These are phyloP conservation scores for Acer yangbiense DNA, from an alignment of 345 rosid species.

Conservation along the genomic window DNA sequence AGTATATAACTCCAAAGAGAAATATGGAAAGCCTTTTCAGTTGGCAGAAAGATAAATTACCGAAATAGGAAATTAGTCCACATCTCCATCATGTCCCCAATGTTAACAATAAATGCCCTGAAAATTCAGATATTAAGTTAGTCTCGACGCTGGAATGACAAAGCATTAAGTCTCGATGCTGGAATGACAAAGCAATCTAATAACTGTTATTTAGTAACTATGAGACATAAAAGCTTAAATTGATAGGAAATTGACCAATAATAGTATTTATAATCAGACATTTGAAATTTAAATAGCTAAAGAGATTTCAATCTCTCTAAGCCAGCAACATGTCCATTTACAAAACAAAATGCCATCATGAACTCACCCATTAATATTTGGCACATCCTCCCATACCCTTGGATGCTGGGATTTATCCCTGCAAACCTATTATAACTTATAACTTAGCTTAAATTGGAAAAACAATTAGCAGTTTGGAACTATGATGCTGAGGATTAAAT, in stretches of 20 bases:
- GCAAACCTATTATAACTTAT: conserved; percentile 51
- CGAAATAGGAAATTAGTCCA: conserved; percentile 84
- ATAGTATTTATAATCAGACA: background rate
- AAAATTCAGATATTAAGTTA: conserved; percentile 18
- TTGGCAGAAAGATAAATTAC: conserved; percentile 32
- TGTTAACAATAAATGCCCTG: conserved; percentile 77
- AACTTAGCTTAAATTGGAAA: conserved; percentile 12
- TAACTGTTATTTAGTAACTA: too few species aligned
- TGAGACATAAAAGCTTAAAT: too few species aligned
- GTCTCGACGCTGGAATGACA: background rate
- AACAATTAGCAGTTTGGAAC: background rate
- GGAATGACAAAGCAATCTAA: too few species aligned
- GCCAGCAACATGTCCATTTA: conserved; percentile 7
- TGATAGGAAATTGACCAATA: too few species aligned
- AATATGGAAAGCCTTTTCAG: background rate
- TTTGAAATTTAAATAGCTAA: background rate
- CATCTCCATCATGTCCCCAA: conserved; percentile 87
- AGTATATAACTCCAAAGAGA: background rate
- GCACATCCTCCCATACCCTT: conserved; percentile 68
- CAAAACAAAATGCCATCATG: conserved; percentile 1
- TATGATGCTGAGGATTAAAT: background rate
- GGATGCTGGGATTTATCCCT: conserved; percentile 65
- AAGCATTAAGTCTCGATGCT: too few species aligned
- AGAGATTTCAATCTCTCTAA: background rate
- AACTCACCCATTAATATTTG: conserved; percentile 63